A percentile compares a stretch with the other conserved stretches of the same genome.
These are phyloP conservation scores for Piper betle DNA, from an alignment of 164 flowering plant species.

Conservation along the genomic window DNA sequence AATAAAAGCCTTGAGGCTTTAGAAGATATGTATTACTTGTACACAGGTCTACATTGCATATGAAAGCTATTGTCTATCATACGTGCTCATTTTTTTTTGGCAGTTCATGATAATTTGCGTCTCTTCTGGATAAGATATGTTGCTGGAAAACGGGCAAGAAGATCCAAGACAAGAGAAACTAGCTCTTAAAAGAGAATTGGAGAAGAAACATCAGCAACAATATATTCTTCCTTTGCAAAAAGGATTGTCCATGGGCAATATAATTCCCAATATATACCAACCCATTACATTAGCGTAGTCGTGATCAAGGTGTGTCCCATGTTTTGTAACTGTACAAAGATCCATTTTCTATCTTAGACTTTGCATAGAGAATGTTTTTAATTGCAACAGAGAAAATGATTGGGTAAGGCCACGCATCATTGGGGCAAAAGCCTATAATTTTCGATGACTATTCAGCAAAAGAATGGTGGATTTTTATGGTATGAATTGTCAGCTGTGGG, in stretches of 20 bases:
- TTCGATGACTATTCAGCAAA: too few species aligned
- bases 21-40: conserved; percentile 79
- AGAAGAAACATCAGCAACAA: conserved; percentile 72
- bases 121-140: conserved; percentile 32
- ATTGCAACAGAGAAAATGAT: background rate
- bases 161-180: conserved; percentile 54
- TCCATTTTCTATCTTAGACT: background rate
- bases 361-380: background rate
- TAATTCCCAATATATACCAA: conserved; percentile 5
- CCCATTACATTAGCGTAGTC: conserved; percentile 11
- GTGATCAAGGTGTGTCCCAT: conserved; percentile 20
- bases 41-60: conserved; percentile 57
- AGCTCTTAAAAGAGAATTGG: conserved; percentile 76
- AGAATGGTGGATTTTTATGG: too few species aligned
- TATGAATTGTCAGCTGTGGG: too few species aligned
- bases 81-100: background rate
- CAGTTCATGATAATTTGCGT: background rate
- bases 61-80: background rate
- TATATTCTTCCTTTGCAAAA: conserved; percentile 17
- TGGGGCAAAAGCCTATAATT: too few species aligned
- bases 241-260: conserved; percentile 7
- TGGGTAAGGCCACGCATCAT: too few species aligned
- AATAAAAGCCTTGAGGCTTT: conserved; percentile 78
- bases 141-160: conserved; percentile 29
- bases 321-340: background rate